Percentiles rank a stretch among this genome's conserved stretches.
phyloP scores from a whole-genome alignment of 306 rosid species.

The Castanospermum australe region DNA sequence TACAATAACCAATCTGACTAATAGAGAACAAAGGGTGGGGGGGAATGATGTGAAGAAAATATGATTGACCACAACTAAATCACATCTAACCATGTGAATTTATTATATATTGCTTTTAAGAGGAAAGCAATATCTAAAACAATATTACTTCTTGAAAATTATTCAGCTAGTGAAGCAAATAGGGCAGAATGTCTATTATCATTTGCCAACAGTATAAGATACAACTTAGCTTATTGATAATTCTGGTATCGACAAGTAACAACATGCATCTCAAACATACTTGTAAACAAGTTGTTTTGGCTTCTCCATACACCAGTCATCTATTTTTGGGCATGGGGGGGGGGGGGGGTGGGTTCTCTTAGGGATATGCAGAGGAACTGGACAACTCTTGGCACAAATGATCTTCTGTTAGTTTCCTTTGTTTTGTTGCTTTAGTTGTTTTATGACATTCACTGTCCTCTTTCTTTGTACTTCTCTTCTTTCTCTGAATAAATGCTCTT shows the following conservation, averaged over 20 bases:
- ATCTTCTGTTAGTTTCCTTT: background rate
- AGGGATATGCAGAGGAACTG: background rate
- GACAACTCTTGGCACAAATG: background rate
- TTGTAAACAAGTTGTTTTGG: background rate
- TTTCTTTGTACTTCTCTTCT: background rate
- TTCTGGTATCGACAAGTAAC: background rate
- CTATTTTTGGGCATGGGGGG: no score
- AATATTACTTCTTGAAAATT: background rate
- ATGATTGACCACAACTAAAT: background rate
- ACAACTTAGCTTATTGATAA: slow-evolving; percentile 7
- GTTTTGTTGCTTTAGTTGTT: background rate
- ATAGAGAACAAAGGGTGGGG: background rate
- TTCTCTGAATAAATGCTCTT: background rate
- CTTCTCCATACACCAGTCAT: background rate
- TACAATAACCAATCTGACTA: slow-evolving; percentile 13
- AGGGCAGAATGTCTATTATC: background rate
- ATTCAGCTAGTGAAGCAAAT: slow-evolving; percentile 8
- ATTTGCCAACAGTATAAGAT: slow-evolving; percentile 2
- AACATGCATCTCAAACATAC: slow-evolving; percentile 15
- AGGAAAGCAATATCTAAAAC: slow-evolving; percentile 13
- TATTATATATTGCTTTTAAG: background rate
- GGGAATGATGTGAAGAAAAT: background rate
- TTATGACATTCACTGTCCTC: background rate
- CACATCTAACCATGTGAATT: background rate
- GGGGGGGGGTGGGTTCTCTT: background rate